Conservation (phyloP, 78 protist species). For the Dictyostelium citrinum region DNA sequence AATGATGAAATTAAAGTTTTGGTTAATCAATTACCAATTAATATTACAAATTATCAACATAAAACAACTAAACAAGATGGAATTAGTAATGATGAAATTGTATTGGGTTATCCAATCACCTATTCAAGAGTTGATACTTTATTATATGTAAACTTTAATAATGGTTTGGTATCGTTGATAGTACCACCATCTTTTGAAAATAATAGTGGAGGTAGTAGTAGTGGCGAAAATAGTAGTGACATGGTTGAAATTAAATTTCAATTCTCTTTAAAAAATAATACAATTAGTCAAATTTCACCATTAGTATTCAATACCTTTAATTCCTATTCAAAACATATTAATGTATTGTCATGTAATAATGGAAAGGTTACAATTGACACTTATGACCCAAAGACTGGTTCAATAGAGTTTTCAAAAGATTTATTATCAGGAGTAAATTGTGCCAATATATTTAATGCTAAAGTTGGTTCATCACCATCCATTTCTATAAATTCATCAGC, state of each 20-base stretch:
- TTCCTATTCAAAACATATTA: background rate
- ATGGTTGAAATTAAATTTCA: background rate
- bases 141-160: background rate
- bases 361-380: background rate
- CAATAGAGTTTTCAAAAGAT: background rate
- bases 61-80: background rate
- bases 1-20: background rate
- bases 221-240: background rate
- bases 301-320: background rate
- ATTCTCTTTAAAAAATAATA: background rate
- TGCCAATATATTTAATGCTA: background rate
- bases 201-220: background rate
- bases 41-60: background rate
- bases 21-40: background rate
- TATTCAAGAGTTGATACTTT: background rate
- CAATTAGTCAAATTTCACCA: background rate
- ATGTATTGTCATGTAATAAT: background rate
- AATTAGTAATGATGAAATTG: background rate
- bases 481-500: background rate
- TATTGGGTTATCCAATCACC: background rate
- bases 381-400: background rate
- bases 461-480: background rate
- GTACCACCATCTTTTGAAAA: background rate
- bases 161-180: background rate
- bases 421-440: background rate